These are phyloP conservation scores for Alternaria postmessia DNA, from an alignment of 2,329 filamentous ascomycete genomes.

Conservation along the genomic window DNA sequence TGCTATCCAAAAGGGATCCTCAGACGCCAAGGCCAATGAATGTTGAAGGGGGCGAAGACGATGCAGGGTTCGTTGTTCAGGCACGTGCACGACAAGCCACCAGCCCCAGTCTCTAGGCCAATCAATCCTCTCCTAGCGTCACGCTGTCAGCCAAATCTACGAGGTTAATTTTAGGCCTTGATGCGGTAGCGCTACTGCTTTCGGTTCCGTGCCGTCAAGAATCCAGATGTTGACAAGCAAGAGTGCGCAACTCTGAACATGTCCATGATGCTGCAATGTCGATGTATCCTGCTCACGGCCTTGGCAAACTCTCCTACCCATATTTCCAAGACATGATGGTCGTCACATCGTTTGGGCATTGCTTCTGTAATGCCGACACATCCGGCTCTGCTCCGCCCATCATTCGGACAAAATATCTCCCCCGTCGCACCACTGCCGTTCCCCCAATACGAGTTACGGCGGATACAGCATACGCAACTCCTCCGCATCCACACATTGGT, in stretches of 20 bases:
- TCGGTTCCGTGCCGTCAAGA: neutral
- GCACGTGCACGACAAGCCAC: constrained; percentile 4
- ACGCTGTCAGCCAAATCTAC: constrained; percentile 10
- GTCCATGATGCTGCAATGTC: neutral
- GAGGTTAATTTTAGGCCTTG: constrained; percentile 12
- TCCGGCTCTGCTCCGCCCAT: constrained; percentile 10
- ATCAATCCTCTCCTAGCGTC: constrained; percentile 6
- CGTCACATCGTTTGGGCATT: constrained; percentile 6
- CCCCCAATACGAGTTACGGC: neutral
- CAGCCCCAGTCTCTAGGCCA: constrained; percentile 13
- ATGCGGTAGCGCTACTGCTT: constrained; percentile 18
- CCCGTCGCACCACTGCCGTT: neutral
- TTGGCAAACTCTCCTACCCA: neutral
- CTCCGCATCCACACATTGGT: neutral
- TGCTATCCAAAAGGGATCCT: constrained; percentile 14
- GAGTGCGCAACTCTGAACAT: neutral
- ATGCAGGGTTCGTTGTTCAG: constrained; percentile 9
- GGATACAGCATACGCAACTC: neutral
- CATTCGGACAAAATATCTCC: constrained; percentile 5
- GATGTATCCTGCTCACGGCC: neutral
- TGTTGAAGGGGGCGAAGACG: constrained; percentile 15
- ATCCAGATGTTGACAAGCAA: neutral
- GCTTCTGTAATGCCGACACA: constrained; percentile 9
- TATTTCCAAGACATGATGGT: constrained; percentile 2
- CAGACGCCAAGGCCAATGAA: constrained; percentile 12